Conservation (phyloP, 768 basidiomycete species). For the Lactarius trivialis region DNA sequence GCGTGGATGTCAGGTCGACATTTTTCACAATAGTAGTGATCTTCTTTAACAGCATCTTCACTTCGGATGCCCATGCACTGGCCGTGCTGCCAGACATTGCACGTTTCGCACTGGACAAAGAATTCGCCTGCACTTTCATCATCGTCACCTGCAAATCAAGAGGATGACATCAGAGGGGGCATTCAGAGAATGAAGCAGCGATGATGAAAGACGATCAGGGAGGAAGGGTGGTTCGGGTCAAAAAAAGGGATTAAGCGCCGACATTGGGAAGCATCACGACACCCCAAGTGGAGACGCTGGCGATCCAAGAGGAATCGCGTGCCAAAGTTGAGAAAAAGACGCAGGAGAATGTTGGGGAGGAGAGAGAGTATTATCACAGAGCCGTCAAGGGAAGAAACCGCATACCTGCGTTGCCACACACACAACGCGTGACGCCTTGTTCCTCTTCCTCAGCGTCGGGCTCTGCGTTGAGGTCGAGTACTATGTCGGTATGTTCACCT, state of each 20-base stretch:
- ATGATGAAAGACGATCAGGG: slow-evolving; percentile 7
- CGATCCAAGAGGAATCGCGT: slow-evolving; percentile 3
- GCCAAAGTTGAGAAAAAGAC: background rate
- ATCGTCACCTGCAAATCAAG: slow-evolving; percentile 44
- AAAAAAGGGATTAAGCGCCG: slow-evolving; percentile 16
- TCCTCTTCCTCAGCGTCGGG: slow-evolving; percentile 50
- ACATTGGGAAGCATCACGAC: slow-evolving; percentile 3
- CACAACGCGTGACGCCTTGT: slow-evolving; percentile 66
- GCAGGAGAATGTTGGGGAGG: background rate
- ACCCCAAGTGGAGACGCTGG: background rate
- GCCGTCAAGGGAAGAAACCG: slow-evolving; percentile 23
- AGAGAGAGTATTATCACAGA: background rate
- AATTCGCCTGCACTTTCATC: slow-evolving; percentile 85
- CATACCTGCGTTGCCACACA: slow-evolving; percentile 78
- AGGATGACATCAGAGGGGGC: slow-evolving; percentile 26
- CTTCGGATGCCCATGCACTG: slow-evolving; percentile 90
- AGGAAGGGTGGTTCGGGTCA: background rate
- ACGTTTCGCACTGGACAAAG: slow-evolving; percentile 97
- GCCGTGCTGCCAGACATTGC: slow-evolving; percentile 98
- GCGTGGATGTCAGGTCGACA: slow-evolving; percentile 84
- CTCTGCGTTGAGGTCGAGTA: slow-evolving; percentile 29
- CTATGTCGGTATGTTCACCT: slow-evolving; percentile 28
- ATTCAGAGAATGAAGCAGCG: slow-evolving; percentile 5
- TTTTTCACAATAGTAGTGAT: slow-evolving; percentile 89
- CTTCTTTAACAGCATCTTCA: slow-evolving; percentile 62